Conservation (phyloP, 768 basidiomycete species). For the Tricholoma saponaceum region DNA sequence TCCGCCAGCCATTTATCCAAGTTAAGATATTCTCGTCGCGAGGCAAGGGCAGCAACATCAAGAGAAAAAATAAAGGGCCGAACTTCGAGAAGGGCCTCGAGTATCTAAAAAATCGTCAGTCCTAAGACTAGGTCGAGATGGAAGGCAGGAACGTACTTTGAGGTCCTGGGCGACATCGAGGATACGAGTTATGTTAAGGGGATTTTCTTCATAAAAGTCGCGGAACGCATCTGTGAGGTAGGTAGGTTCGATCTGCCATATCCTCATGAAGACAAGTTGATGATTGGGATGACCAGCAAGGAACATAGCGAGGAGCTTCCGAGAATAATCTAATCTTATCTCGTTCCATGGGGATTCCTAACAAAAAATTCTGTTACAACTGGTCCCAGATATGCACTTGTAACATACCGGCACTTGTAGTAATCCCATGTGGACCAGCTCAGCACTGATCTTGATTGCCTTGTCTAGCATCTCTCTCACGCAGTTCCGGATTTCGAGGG, state of each 20-base stretch:
- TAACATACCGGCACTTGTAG: conserved; percentile 81
- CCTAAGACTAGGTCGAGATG: not conserved
- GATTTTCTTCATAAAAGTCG: conserved; percentile 89
- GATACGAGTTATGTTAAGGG: conserved; percentile 90
- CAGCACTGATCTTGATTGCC: conserved; percentile 89
- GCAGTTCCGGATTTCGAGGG: conserved; percentile 62
- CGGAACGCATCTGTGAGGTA: conserved; percentile 87
- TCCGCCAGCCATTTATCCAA: conserved; percentile 96
- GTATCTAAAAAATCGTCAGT: conserved; percentile 48
- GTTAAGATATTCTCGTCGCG: conserved; percentile 89
- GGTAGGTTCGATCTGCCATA: conserved; percentile 87
- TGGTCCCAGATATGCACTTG: not conserved
- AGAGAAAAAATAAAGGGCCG: conserved; percentile 87
- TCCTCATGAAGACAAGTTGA: conserved; percentile 93
- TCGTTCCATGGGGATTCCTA: conserved; percentile 85
- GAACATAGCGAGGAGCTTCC: conserved; percentile 84
- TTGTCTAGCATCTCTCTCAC: conserved; percentile 93
- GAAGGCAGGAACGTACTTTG: conserved; percentile 51
- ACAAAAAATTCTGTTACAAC: conserved; percentile 9
- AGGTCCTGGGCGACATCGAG: conserved; percentile 94
- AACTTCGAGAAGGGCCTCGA: conserved; percentile 89
- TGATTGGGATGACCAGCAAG: conserved; percentile 91
- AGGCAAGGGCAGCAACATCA: conserved; percentile 92
- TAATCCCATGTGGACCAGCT: conserved; percentile 90
- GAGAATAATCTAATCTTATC: conserved; percentile 82